Evolutionary conservation across 2,329 filamentous ascomycete species (phyloP), one percentile per base, ranked within the genome.

Genomic region (Penicillium hordei): DNA sequence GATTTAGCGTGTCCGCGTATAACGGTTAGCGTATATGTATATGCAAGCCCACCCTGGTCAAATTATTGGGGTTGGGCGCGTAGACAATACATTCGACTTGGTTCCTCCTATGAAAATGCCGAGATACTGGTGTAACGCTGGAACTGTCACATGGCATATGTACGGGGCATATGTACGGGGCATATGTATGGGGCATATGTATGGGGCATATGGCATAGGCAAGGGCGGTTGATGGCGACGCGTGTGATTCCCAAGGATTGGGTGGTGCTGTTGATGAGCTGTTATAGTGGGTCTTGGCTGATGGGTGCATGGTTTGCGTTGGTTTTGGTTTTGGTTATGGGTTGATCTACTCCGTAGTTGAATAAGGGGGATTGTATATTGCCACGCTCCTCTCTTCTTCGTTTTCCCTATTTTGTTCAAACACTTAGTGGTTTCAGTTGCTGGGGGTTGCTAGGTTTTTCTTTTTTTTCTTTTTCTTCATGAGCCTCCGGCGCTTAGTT

Each of bases 31-130:
- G 53, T 45, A 51, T 53, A 48, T 31, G 23, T 36, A 25, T n/a
- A 19, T 38, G 23, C 15, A 43, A 42, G 42, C 5, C n/a, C 19
- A 23, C 21, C 46, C 46, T 27, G 9, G n/a, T 29, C 17, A 29
- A 29, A 29, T 27, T 45, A 34, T 51, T 44, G 38, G 49, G 38
- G 39, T 36, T 27, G 39, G 50, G 50, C 50, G 50, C 49, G 49
- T 52, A 49, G 13, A 31, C 21, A 21, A 8, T 15, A 9, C 5
- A 17, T 34, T 44, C n/a, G 12, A 10, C 39, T 25, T 21, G 43
- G 27, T 23, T 25, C 15, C 8, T 34, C 19, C 29, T 34, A 34
- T 48, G 23, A 15, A 5, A 23, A n/a, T n/a, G 15, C 5, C 2
- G 13, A n/a, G 45, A 36, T 48, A 12, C n/a, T 21, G 43, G 31